Base-by-base conservation (phyloP, 225 moss, liverwort and hornwort species). In the Physcomitrellopsis africana region DNA sequence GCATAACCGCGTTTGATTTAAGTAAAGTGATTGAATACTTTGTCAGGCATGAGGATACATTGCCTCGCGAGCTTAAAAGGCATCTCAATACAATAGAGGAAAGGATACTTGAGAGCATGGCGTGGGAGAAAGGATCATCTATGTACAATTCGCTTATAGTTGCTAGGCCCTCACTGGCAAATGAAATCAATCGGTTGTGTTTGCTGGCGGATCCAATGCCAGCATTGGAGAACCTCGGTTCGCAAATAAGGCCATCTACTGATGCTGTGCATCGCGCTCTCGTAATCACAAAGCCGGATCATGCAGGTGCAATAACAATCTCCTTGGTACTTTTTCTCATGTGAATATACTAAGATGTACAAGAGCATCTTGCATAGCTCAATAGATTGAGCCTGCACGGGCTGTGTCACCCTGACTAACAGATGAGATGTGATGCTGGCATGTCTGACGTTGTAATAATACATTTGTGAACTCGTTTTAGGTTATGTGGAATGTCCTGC, bases 21-120 rank as follows among this genome's bases (percentile, higher is more conserved):
- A 92, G 97, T 82, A 97, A 97, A 88, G 97, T 97, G 41, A 97
- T 97, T 67, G 97, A 97, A 67, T 89, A 91, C 79, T 94, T 97
- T 76, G 97, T 97, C 26, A 90, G 97, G 71, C 94, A 97, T 47
- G 97, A 94, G 80, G 97, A 97, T 74, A 97, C 97, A 45, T 83
- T 97, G 54, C 97, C 97, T 46, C 85, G 97, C 69, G 97, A 97
- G 76, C 85, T 97, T 8, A 97, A 97, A 82, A 85, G 97, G 9
- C 97, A 97, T 81, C 83, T 97, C 3, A 97, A 97, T 72, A 93
- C 94, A 43, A 91, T 97, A 87, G 97, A 97, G 65, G 94, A 97
- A 83, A 92, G 92, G 66, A 89, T 94, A 69, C 87, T 97, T 45
- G 97, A 97, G 84, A 94, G 91, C 83, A 97, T 97, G 97, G 94